A percentile compares a stretch with the other conserved stretches of the same genome.
Evolutionary conservation across 257 asterid species (phyloP).

Genomic region (Echites panduratus): DNA sequence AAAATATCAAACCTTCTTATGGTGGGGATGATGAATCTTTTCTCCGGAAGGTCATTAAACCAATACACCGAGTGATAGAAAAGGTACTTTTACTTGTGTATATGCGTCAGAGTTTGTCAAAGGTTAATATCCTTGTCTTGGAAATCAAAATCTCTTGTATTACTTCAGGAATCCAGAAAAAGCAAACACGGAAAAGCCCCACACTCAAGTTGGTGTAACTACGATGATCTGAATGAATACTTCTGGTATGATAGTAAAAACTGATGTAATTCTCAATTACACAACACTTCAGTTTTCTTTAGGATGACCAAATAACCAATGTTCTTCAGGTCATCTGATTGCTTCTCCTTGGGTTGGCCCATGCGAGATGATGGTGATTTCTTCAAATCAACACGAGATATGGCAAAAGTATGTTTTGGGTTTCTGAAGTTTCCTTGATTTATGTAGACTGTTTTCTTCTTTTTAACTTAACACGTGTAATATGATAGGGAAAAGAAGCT

Average conservation of each 20-base stretch:
- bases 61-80: conserved; percentile 84
- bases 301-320: conserved; percentile 21
- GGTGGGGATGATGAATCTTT: conserved; percentile 96
- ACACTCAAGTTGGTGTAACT: conserved; percentile 94
- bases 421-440: conserved; percentile 6
- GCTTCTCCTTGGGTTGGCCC: conserved; percentile 98
- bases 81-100: conserved; percentile 43
- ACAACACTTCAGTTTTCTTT: conserved; percentile 16
- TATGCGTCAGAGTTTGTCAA: conserved; percentile 11
- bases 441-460: conserved; percentile 10
- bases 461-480: conserved; percentile 25
- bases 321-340: conserved; percentile 66
- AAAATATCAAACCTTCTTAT: conserved; percentile 94
- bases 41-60: conserved; percentile 78
- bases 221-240: conserved; percentile 88
- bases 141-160: conserved; percentile 19
- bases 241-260: conserved; percentile 56
- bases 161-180: conserved; percentile 68
- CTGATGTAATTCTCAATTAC: conserved; percentile 7
- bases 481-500: conserved; percentile 60
- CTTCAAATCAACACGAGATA: conserved; percentile 62
- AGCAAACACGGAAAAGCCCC: conserved; percentile 82
- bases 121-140: conserved; percentile 10
- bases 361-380: conserved; percentile 94
- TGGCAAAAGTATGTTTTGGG: conserved; percentile 38